phyloP scores from a whole-genome alignment of 1,284 basidiomycete genomes.

The Malassezia cuniculi region DNA sequence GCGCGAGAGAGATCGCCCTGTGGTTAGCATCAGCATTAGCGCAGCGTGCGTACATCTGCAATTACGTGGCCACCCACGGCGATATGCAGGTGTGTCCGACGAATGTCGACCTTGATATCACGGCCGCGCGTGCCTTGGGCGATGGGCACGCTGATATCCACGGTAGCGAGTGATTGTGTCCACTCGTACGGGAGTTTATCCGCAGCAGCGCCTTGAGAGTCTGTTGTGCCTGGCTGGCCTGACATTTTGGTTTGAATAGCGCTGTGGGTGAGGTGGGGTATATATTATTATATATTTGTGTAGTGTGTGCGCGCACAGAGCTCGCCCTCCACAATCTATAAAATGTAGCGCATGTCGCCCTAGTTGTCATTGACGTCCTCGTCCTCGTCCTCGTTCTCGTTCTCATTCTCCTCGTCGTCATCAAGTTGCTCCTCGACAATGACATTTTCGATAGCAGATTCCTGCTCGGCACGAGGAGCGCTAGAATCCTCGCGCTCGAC shows the following conservation, averaged over 20 bases:
- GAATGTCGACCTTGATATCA: constrained; percentile 63
- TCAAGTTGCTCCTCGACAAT: constrained; percentile 66
- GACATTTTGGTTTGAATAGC: constrained; percentile 20
- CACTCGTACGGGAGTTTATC: constrained; percentile 82
- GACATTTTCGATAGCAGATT: no score
- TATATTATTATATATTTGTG: constrained; percentile 5
- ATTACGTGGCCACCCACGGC: constrained; percentile 74
- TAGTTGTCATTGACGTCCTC: no score
- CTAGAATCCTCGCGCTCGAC: no score
- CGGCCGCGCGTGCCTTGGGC: constrained; percentile 71
- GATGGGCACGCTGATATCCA: constrained; percentile 70
- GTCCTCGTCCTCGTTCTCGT: constrained; percentile 69
- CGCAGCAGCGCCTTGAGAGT: constrained; percentile 5
- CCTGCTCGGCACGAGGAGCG: no score
- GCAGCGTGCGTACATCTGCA: constrained; percentile 20
- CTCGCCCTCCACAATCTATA: no score
- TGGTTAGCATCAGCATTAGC: constrained; percentile 12
- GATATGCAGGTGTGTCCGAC: constrained; percentile 68
- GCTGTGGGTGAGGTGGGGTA: constrained; percentile 19
- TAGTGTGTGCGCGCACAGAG: no score
- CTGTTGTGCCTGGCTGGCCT: neutral
- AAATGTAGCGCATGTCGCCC: no score
- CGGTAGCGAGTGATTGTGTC: constrained; percentile 76
- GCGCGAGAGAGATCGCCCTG: constrained; percentile 84
- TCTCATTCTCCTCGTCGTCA: constrained; percentile 58